Evolutionary conservation across 202 grass and related monocot genomes (phyloP), one percentile per base, ranked within the genome.

Genomic region (Zoysia matrella): DNA sequence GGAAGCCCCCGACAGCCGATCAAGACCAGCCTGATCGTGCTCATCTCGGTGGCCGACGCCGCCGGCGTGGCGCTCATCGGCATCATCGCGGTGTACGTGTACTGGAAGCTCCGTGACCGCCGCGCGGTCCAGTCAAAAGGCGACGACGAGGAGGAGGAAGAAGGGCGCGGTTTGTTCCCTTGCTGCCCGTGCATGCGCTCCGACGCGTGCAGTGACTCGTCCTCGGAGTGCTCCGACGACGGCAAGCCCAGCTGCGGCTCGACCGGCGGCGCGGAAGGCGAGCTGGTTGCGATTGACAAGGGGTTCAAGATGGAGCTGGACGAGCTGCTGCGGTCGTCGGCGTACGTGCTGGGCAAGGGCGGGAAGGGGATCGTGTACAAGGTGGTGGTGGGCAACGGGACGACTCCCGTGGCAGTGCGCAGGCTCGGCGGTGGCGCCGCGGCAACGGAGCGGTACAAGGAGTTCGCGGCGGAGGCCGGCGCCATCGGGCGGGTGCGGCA

Each of bases 291-390:
- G 22, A 30, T 30, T 30, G 22, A 30, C 22, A 30, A 30, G 22
- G 22, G 22, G 22, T 30, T 30, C 22, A 30, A 30, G 22, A 30
- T 30, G 22, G 22, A 30, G 22, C 22, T 30, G 22, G 22, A 30
- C 22, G 22, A 30, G 22, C 22, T 30, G 22, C 22, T 30, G 22
- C 22, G 22, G 22, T 30, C 22, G 22, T 30, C 22, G 22, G 22
- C 22, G 22, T 30, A 96, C 89, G 93, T 96, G 47, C 86, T 96
- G 8, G 93, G 93, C 1, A 96, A 96, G 15, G 88, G 93, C 2
- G 88, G 83, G 36, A 90, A 90, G 80, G 93, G 93, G 73, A 91
- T 96, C 54, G 93, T 96, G 77, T 96, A 96, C 87, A 96, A 96
- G 88, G 93, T 96, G 88, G 93, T 96, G 74, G 86, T 96, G 8